Evolutionary conservation across 2,329 filamentous ascomycete species (phyloP), one percentile per base, ranked within the genome.

Genomic region (Colletotrichum salicis): DNA sequence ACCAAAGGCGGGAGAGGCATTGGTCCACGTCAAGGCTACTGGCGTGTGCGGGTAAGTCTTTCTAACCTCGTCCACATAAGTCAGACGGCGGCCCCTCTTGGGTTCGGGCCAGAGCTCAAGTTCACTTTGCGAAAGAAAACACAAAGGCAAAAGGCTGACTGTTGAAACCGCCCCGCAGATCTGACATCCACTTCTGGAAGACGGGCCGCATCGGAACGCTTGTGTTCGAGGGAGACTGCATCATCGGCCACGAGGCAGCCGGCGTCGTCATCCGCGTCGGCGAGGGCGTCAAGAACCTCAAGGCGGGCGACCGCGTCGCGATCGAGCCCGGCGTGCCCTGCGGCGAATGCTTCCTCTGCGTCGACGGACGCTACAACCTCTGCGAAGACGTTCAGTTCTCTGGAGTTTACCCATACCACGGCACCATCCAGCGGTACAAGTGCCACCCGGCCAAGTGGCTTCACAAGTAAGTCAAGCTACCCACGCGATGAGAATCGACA

Each of bases 181-280:
- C 90, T 1, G 91, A 93, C 75, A 87, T 93, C 74, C 91, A 93
- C 77, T 91, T 92, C 75, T 93, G 91, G 91, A 90, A 90, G 75
- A 82, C 84, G 0, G 91, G 91, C 29, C 82, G 86, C 13, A 93
- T 93, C 76, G 91, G 91, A 2, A 84, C 86, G 2, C 83, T 93
- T 2, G 85, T 89, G 1, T 87, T 93, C 13, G 86, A 90, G 70
- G 87, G 87, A 24, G 89, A 92, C 74, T 91, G 89, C 75, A 90
- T 92, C 64, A 84, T 92, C 57, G 90, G 91, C 27, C 91, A 92
- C 73, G 90, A 93, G 79, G 89, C 87, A 4, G 86, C 90, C 11
- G 91, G 90, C 5, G 77, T 90, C 5, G 89, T 92, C 19, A 74
- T 92, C 27, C 81, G 86, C 76, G 86, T 85, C 73, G 89, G 90